These are phyloP conservation scores for Zoysia japonica DNA, from an alignment of 176 grass and related monocot genomes.

Conservation along the genomic window DNA sequence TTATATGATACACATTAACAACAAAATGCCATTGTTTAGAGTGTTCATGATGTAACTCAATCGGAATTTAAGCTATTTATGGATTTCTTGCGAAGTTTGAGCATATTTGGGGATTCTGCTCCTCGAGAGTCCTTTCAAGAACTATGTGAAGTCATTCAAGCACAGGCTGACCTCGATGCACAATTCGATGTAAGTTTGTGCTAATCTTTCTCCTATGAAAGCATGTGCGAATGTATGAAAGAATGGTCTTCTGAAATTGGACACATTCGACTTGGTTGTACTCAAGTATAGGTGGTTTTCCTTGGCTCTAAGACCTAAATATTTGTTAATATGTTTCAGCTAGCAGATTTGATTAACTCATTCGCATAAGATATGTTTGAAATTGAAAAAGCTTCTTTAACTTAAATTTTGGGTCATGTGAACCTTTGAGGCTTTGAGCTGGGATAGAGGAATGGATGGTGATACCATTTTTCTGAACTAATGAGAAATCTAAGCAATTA, in stretches of 20 bases:
- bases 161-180: constrained; percentile 88
- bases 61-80: constrained; percentile 96
- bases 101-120: constrained; percentile 84
- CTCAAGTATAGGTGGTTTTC: neutral
- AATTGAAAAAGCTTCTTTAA: neutral
- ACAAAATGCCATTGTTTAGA: constrained; percentile 51
- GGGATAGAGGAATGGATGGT: neutral
- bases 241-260: neutral
- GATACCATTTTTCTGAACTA: neutral
- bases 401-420: constrained; percentile 9
- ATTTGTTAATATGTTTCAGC: neutral
- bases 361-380: neutral
- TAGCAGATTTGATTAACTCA: neutral
- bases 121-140: constrained; percentile 87
- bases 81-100: constrained; percentile 91
- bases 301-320: neutral
- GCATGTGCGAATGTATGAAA: neutral
- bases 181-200: constrained; percentile 83
- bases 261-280: neutral
- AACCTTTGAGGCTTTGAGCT: neutral
- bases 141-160: constrained; percentile 98
- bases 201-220: neutral
- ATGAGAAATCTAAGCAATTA: neutral
- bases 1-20: constrained; percentile 32
- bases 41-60: constrained; percentile 94